Evolutionary conservation across 1,284 basidiomycete genomes (phyloP), one percentile per base, ranked within the genome.

Genomic region (Leccinum cinnamomeum): DNA sequence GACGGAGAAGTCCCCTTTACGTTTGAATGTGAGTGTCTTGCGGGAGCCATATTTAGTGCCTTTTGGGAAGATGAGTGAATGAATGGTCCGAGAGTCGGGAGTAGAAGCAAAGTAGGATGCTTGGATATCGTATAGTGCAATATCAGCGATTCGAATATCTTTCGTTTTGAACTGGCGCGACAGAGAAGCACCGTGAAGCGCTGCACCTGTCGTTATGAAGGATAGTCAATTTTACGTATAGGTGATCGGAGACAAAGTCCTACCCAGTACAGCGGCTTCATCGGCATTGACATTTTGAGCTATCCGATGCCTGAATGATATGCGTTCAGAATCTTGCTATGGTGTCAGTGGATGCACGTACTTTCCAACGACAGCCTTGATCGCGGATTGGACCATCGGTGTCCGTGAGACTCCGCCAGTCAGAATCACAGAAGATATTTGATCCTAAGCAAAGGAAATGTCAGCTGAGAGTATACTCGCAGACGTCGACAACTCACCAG

Each of bases 211-310:
- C n/a, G n/a, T 59, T 41, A 48, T n/a, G n/a, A 20, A 63, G 20
- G 11, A 54, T 23, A 23, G 8, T 70, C 30, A 69, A 59, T 57
- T 46, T 30, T n/a, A 54, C 10, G 33, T 12, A 28, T 18, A 23
- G 12, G 20, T 23, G 12, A 59, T 39, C 44, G 1, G 23, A 63
- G 25, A 62, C 20, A 25, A 7, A 7, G 8, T 39, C 51, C 33
- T 73, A 79, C 93, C 95, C 58, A 99, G 86, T 14, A 98, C 97
- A 11, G 92, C 92, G 0, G 95, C 94, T 81, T 99, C 97, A 75
- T 99, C 97, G 0, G 97, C 91, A 73, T 99, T 99, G 60, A 99
- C 94, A 69, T 98, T 98, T 70, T 91, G 84, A 7, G 95, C 93
- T 66, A 97, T 91, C 74, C 91, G 92, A 61, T 87, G 84, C 54